A percentile compares a stretch with the other conserved stretches of the same genome.
Evolutionary conservation across 1,139 yeast genomes (phyloP).

Genomic region (Spencermartinsiella ligniputridi): DNA sequence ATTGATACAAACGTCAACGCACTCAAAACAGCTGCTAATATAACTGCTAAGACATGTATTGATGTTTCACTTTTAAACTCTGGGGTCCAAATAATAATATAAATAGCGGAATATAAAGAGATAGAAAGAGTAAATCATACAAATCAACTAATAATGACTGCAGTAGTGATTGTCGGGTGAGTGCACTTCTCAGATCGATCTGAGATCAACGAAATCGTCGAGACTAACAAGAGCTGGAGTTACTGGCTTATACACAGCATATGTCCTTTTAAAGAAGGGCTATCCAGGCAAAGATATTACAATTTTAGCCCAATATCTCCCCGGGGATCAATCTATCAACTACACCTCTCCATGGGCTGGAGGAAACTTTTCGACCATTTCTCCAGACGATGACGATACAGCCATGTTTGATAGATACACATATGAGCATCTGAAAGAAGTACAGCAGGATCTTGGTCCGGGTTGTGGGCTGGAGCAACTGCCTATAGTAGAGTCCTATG

Average conservation of each 20-base stretch:
- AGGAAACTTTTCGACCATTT: slow-evolving; percentile 56
- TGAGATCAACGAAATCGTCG: too few relatives aligned
- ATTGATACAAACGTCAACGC: not conserved
- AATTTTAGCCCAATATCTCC: slow-evolving; percentile 57
- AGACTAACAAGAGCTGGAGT: slow-evolving; percentile 51
- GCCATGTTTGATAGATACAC: slow-evolving; percentile 51
- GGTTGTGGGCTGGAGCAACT: slow-evolving; percentile 51
- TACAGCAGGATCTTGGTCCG: slow-evolving; percentile 49
- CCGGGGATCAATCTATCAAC: slow-evolving; percentile 65
- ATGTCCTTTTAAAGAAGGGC: slow-evolving; percentile 41
- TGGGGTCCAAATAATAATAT: not conserved
- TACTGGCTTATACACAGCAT: slow-evolving; percentile 60
- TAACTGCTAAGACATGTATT: not conserved
- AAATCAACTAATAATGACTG: not conserved
- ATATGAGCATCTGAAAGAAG: slow-evolving; percentile 41
- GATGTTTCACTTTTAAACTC: not conserved
- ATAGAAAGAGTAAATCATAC: not conserved
- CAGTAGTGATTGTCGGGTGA: not conserved
- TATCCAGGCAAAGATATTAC: slow-evolving; percentile 45
- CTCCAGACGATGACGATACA: slow-evolving; percentile 51
- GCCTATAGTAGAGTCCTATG: slow-evolving; percentile 56
- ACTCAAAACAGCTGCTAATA: not conserved
- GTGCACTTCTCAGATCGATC: too few relatives aligned
- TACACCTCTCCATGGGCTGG: slow-evolving; percentile 73
- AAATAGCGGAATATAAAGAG: not conserved